Conservation (phyloP, 2,329 filamentous ascomycete species). For the Eurotiales sp. region DNA sequence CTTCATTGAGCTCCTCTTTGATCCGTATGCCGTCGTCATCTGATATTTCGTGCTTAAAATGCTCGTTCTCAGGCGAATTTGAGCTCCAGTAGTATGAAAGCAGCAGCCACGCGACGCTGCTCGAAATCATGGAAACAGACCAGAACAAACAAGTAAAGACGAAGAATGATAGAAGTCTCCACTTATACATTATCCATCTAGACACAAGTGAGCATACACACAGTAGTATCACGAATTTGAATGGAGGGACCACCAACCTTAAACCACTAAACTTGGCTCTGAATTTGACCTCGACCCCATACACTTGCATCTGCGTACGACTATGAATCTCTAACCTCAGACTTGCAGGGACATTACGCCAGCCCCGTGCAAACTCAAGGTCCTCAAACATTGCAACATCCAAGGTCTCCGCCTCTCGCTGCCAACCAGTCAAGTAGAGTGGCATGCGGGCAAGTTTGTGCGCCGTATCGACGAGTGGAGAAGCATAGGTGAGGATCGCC, state of each 20-base stretch:
- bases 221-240: neutral
- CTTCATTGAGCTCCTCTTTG: conserved; percentile 13
- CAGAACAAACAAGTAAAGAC: conserved; percentile 72
- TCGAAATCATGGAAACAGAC: conserved; percentile 66
- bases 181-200: conserved; percentile 81
- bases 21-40: neutral
- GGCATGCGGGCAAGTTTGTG: conserved; percentile 61
- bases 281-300: conserved; percentile 64
- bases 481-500: conserved; percentile 74
- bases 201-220: neutral
- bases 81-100: conserved; percentile 44
- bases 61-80: conserved; percentile 20
- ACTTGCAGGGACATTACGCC: conserved; percentile 50
- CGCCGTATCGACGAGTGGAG: conserved; percentile 62
- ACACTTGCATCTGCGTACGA: conserved; percentile 69
- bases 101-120: conserved; percentile 61
- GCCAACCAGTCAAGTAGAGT: conserved; percentile 65
- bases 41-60: conserved; percentile 20
- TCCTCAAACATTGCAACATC: conserved; percentile 69
- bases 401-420: conserved; percentile 61
- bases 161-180: conserved; percentile 66
- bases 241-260: conserved; percentile 37
- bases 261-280: conserved; percentile 72
- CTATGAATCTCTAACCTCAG: conserved; percentile 67
- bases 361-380: conserved; percentile 60